Evolutionary conservation across 1,284 basidiomycete species (phyloP).

Genomic region (Leccinum subrobustum): DNA sequence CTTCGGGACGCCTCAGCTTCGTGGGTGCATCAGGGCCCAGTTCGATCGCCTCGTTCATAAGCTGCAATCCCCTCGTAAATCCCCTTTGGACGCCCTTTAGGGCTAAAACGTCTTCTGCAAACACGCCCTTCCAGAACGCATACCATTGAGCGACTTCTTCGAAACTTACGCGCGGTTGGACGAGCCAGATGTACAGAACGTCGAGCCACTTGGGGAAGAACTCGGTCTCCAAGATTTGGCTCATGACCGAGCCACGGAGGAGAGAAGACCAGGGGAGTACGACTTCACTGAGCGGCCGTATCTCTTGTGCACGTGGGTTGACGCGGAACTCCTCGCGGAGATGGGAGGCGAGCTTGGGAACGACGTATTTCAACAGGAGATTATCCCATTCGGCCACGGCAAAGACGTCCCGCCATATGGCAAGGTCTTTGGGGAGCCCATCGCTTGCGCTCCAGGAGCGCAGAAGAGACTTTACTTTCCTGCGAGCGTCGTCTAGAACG

Average conservation of each 20-base stretch:
- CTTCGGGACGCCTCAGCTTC: slow-evolving; percentile 66
- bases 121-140: slow-evolving; percentile 82
- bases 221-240: slow-evolving; percentile 81
- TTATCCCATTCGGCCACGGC: slow-evolving; percentile 84
- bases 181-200: slow-evolving; percentile 89
- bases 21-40: slow-evolving; percentile 73
- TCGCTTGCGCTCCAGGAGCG: slow-evolving; percentile 79
- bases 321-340: slow-evolving; percentile 83
- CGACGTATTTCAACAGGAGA: slow-evolving; percentile 85
- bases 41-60: slow-evolving; percentile 92
- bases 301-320: slow-evolving; percentile 87
- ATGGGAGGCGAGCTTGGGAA: slow-evolving; percentile 83
- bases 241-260: slow-evolving; percentile 74
- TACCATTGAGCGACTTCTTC: slow-evolving; percentile 94
- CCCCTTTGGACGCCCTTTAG: slow-evolving; percentile 71
- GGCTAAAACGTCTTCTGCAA: slow-evolving; percentile 67
- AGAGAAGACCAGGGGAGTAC: slow-evolving; percentile 78
- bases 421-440: slow-evolving; percentile 71
- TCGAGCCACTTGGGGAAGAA: slow-evolving; percentile 98
- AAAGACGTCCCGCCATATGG: slow-evolving; percentile 84
- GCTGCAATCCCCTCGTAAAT: slow-evolving; percentile 81
- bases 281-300: slow-evolving; percentile 70
- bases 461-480: slow-evolving; percentile 80
- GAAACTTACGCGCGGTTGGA: slow-evolving; percentile 78
- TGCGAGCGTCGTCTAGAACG: slow-evolving; percentile 80